A percentile compares a stretch with the other conserved stretches of the same genome.
Conservation (phyloP, 2,329 filamentous ascomycete species). For the Aspergillus viridinutans region DNA sequence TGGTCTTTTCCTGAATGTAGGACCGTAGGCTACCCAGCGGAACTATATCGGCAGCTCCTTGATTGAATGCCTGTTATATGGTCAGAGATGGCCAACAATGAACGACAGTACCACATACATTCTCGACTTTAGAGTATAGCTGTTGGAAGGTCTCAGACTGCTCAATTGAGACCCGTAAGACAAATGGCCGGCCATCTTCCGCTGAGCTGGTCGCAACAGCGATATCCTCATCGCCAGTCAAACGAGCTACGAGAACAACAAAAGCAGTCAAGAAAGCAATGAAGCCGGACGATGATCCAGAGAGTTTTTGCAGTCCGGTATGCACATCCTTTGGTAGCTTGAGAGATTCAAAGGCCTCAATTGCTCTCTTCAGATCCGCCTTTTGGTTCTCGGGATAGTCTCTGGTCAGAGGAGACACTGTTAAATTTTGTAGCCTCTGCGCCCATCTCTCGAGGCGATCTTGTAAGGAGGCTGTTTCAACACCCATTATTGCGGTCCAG, state of each 20-base stretch:
- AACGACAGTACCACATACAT: slow-evolving; percentile 22
- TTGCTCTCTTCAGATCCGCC: slow-evolving; percentile 35
- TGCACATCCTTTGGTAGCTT: slow-evolving; percentile 34
- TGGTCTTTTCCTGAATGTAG: slow-evolving; percentile 39
- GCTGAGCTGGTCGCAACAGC: slow-evolving; percentile 42
- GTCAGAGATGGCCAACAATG: slow-evolving; percentile 3
- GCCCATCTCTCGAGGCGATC: slow-evolving; percentile 41
- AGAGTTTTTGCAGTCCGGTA: slow-evolving; percentile 37
- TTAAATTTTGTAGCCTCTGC: slow-evolving; percentile 39
- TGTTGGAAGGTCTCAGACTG: slow-evolving; percentile 38
- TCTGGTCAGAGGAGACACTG: slow-evolving; percentile 41
- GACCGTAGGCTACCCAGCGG: slow-evolving; percentile 38
- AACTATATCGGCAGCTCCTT: slow-evolving; percentile 40
- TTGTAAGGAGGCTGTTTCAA: slow-evolving; percentile 30
- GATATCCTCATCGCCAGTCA: slow-evolving; percentile 49
- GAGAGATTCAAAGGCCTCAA: slow-evolving; percentile 42
- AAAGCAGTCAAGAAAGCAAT: slow-evolving; percentile 43
- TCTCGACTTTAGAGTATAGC: slow-evolving; percentile 38
- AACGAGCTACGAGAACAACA: slow-evolving; percentile 41
- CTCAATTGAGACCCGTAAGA: slow-evolving; percentile 41
- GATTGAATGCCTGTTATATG: slow-evolving; percentile 31
- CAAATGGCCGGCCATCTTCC: slow-evolving; percentile 44
- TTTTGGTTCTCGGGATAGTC: slow-evolving; percentile 41
- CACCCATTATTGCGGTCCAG: slow-evolving; percentile 29
- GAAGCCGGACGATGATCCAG: slow-evolving; percentile 32